Evolutionary conservation across 2,329 filamentous ascomycete species (phyloP).

Genomic region (Hirsutella minnesotensis): DNA sequence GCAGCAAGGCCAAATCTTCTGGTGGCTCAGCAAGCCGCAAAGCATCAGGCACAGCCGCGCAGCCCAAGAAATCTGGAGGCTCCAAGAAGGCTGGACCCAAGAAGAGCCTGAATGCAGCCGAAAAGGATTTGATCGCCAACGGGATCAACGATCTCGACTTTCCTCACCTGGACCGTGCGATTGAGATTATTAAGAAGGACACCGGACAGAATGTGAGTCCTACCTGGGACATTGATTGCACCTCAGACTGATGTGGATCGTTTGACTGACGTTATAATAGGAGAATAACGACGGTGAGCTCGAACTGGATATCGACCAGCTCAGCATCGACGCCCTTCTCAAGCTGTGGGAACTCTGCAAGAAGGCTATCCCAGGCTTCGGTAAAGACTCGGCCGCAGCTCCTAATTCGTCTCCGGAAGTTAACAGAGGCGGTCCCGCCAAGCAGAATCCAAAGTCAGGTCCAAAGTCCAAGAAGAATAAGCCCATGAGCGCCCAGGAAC

Average conservation of each 20-base stretch:
- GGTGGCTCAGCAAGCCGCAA: conserved; percentile 29
- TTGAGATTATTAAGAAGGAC: conserved; percentile 83
- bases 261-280: conserved; percentile 16
- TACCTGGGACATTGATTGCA: not conserved
- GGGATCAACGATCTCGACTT: conserved; percentile 74
- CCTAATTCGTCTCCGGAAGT: conserved; percentile 18
- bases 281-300: conserved; percentile 49
- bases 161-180: conserved; percentile 65
- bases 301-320: conserved; percentile 46
- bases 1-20: conserved; percentile 40
- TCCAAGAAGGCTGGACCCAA: conserved; percentile 32
- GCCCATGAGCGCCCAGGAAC: conserved; percentile 60
- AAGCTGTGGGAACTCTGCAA: conserved; percentile 37
- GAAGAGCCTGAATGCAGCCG: conserved; percentile 54
- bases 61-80: conserved; percentile 23
- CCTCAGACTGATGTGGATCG: not conserved
- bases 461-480: conserved; percentile 60
- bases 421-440: conserved; percentile 14
- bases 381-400: conserved; percentile 17
- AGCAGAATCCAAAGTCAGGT: conserved; percentile 17
- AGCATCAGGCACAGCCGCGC: conserved; percentile 18
- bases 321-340: conserved; percentile 41
- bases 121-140: conserved; percentile 86
- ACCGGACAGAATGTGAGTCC: conserved; percentile 60
- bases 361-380: conserved; percentile 29